Base-by-base conservation (phyloP, 805 yeast genomes). In the Candida suzukii region DNA sequence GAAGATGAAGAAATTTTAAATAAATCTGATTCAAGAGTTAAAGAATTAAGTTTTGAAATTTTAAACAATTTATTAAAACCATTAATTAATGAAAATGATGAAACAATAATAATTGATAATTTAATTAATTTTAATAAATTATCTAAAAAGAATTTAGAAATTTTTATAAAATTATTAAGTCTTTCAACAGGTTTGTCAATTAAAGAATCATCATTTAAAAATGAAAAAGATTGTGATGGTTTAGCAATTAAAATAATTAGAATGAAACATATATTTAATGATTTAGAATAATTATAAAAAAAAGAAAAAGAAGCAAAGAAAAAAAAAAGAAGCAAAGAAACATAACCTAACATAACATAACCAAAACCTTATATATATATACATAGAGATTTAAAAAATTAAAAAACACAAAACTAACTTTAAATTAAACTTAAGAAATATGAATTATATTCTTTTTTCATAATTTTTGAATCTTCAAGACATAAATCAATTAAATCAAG, bases 361-460 rank as follows among this genome's bases (percentile, higher is more conserved):
- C n/a, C n/a, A n/a, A n/a, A n/a, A n/a, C n/a, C n/a, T n/a, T n/a
- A n/a, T n/a, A n/a, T n/a, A n/a, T n/a, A n/a, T n/a, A n/a, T n/a
- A n/a, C n/a, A n/a, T n/a, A n/a, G n/a, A n/a, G n/a, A n/a, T n/a
- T n/a, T n/a, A n/a, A n/a, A n/a, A n/a, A n/a, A n/a, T n/a, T n/a
- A n/a, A n/a, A n/a, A n/a, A n/a, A n/a, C n/a, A n/a, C n/a, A n/a
- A n/a, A n/a, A n/a, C n/a, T n/a, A n/a, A n/a, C n/a, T n/a, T n/a
- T n/a, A n/a, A n/a, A n/a, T n/a, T n/a, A 16, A n/a, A 40, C 19
- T 28, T 49, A 58, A 39, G 41, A 78, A 63, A 44, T 66, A 73
- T 2, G 67, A 58, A 48, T 76, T 76, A 10, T 79, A 57, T 27
- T 64, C 65, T 3, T 58, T 53, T 20, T 78, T 65, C 64, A 71